Evolutionary conservation across 352 stramenopile genomes (phyloP).

Genomic region (Albugo candida): DNA sequence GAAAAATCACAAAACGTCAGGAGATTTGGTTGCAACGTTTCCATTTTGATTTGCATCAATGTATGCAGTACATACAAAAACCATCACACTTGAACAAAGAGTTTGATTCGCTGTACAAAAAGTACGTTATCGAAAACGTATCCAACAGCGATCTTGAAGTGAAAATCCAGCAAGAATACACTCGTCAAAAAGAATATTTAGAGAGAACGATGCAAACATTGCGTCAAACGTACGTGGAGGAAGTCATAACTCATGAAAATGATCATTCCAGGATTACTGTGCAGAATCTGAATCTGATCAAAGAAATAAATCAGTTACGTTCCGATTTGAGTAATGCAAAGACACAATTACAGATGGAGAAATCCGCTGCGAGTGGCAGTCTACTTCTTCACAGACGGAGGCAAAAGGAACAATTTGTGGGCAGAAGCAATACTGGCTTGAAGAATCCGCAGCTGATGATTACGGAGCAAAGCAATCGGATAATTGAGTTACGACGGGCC

Average conservation of each 20-base stretch:
- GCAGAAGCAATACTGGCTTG: not conserved
- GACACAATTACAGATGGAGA: slow-evolving; percentile 60
- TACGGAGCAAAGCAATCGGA: slow-evolving; percentile 31
- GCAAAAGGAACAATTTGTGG: not conserved
- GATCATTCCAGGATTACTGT: slow-evolving; percentile 40
- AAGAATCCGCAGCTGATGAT: slow-evolving; percentile 35
- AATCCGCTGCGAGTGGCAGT: slow-evolving; percentile 17
- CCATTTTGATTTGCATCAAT: slow-evolving; percentile 67
- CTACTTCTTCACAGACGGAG: slow-evolving; percentile 1
- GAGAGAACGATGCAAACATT: slow-evolving; percentile 82
- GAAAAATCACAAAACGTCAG: slow-evolving; percentile 35
- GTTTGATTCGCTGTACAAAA: slow-evolving; percentile 54
- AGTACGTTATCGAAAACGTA: slow-evolving; percentile 23
- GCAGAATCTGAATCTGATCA: slow-evolving; percentile 82
- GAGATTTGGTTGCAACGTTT: slow-evolving; percentile 57
- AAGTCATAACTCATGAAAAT: slow-evolving; percentile 37
- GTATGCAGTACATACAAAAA: slow-evolving; percentile 55
- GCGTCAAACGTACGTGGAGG: slow-evolving; percentile 71
- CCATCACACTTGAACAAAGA: slow-evolving; percentile 52
- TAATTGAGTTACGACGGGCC: slow-evolving; percentile 58
- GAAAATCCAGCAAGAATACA: slow-evolving; percentile 75
- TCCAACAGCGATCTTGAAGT: slow-evolving; percentile 26
- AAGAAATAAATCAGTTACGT: slow-evolving; percentile 86
- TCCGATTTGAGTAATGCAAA: slow-evolving; percentile 49
- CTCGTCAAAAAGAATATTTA: slow-evolving; percentile 82